phyloP scores from a whole-genome alignment of 495 filamentous ascomycete species.

The Penicilliopsis zonata region DNA sequence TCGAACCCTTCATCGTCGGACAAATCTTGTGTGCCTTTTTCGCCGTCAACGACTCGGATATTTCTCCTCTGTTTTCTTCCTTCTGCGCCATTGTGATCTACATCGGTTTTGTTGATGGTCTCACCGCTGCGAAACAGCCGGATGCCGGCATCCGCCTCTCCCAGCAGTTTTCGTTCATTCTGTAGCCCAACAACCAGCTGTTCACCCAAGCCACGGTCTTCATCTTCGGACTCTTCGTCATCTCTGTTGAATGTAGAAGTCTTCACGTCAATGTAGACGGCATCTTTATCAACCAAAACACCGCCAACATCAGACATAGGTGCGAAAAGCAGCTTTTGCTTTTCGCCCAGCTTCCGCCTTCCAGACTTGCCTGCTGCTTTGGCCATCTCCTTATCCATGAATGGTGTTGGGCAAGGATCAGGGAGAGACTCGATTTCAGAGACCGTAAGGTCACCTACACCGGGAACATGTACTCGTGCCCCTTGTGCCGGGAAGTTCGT shows the following conservation, averaged over 20 bases:
- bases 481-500: slow-evolving; percentile 86
- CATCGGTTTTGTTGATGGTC: slow-evolving; percentile 45
- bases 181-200: slow-evolving; percentile 87
- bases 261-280: slow-evolving; percentile 68
- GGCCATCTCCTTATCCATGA: slow-evolving; percentile 70
- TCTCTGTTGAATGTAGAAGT: slow-evolving; percentile 67
- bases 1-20: slow-evolving; percentile 49
- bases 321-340: slow-evolving; percentile 89
- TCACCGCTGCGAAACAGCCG: slow-evolving; percentile 72
- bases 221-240: slow-evolving; percentile 37
- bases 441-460: slow-evolving; percentile 87
- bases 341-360: slow-evolving; percentile 73
- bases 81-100: slow-evolving; percentile 47
- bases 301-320: slow-evolving; percentile 97
- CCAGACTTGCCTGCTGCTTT: slow-evolving; percentile 71
- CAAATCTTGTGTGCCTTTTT: slow-evolving; percentile 41
- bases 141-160: slow-evolving; percentile 67
- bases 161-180: slow-evolving; percentile 68
- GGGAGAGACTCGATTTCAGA: slow-evolving; percentile 72
- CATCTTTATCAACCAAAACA: slow-evolving; percentile 71
- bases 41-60: slow-evolving; percentile 47
- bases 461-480: slow-evolving; percentile 83
- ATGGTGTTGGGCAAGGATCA: slow-evolving; percentile 91
- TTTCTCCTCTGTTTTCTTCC: slow-evolving; percentile 63
- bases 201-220: slow-evolving; percentile 78